phyloP scores from a whole-genome alignment of 148 eudicot species.

The Rhododendron henanense region DNA sequence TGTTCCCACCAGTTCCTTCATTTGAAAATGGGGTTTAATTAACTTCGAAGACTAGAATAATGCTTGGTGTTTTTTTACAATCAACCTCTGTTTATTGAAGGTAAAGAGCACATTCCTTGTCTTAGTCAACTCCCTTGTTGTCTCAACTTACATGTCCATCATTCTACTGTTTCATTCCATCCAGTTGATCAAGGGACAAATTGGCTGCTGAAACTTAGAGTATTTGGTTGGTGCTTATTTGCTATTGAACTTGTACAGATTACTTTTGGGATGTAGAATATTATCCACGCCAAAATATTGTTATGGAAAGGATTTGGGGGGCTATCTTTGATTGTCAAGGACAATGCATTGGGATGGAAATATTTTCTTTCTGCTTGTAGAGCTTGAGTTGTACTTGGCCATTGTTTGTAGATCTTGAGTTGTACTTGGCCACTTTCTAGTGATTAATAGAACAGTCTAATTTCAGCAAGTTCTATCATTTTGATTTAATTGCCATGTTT shows the following conservation, averaged over 20 bases:
- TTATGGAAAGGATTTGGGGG: not conserved
- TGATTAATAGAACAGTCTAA: not conserved
- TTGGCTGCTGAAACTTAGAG: not conserved
- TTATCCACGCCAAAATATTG: not conserved
- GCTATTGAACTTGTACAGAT: constrained; percentile 1
- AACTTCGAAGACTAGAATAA: not conserved
- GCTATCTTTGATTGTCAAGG: not conserved
- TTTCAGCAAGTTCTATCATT: not conserved
- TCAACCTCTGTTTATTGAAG: not conserved
- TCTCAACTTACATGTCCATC: not conserved
- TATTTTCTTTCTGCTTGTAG: not conserved
- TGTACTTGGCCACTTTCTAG: not conserved
- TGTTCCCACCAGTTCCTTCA: not conserved
- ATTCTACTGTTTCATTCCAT: not conserved
- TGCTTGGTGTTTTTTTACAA: not conserved
- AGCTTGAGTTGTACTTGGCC: not conserved
- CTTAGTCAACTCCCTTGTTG: not conserved
- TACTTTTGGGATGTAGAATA: not conserved
- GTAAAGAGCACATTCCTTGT: not conserved
- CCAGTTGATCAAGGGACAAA: not conserved
- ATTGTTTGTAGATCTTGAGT: too few species aligned
- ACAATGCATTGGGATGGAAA: not conserved
- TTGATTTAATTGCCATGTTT: not conserved
- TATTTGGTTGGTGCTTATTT: not conserved
- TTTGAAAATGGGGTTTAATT: not conserved